These are phyloP conservation scores for Cordyceps cateniannulata DNA, from an alignment of 2,329 filamentous ascomycete species.

Conservation along the genomic window DNA sequence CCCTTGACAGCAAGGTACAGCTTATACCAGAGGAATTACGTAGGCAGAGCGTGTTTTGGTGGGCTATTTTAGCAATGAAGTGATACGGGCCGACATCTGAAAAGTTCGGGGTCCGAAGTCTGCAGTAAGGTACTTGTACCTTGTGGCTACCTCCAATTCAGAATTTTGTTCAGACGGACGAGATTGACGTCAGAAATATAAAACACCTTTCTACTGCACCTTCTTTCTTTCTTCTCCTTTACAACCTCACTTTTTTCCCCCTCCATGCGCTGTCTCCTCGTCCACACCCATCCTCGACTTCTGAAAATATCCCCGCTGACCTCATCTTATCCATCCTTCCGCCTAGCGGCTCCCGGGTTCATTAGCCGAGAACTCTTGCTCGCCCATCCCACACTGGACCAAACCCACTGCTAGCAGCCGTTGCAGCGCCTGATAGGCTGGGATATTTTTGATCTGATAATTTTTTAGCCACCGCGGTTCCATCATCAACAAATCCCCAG, in stretches of 20 bases:
- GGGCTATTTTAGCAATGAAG: not conserved
- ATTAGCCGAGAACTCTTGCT: not conserved
- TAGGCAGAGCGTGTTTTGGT: not conserved
- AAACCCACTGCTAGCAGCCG: not conserved
- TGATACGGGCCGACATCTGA: not conserved
- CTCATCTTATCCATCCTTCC: not conserved
- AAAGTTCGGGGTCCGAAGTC: not conserved
- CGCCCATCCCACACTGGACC: not conserved
- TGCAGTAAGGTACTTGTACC: not conserved
- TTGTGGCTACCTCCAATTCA: not conserved
- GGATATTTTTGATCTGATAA: conserved; percentile 11
- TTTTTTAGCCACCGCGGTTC: not conserved
- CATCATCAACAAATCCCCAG: not conserved
- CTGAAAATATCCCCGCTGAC: not conserved
- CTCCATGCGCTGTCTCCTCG: too few relatives aligned
- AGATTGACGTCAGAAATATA: not conserved
- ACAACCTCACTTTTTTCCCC: not conserved
- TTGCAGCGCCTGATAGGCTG: not conserved
- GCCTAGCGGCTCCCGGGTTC: not conserved
- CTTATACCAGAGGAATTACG: not conserved
- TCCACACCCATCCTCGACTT: too few relatives aligned
- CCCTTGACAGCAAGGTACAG: not conserved
- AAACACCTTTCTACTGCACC: not conserved
- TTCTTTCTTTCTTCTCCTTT: not conserved
- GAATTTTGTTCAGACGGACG: not conserved